Percentiles rank a stretch among this genome's conserved stretches.
These are phyloP conservation scores for Quaeritorhiza haematococci DNA, from an alignment of 371 early-diverging fungal genomes.

Conservation along the genomic window DNA sequence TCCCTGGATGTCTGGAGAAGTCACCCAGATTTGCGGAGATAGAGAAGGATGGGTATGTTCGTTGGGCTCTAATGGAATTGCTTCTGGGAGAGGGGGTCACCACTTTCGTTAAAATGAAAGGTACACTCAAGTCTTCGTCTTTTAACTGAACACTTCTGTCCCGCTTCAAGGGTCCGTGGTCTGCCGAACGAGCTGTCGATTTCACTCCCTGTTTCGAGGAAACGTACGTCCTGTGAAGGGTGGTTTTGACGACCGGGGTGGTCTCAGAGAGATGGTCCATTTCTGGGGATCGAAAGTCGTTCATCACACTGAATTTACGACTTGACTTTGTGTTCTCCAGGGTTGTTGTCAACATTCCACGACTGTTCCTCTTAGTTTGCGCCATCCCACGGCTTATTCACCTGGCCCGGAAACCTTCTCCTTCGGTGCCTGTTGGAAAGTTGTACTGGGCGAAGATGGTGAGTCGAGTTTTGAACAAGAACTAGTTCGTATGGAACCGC, in stretches of 20 bases:
- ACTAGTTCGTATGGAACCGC: too few species aligned
- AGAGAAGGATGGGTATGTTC: not conserved
- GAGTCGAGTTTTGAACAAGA: not conserved
- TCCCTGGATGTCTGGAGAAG: too few species aligned
- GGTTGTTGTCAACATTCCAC: not conserved
- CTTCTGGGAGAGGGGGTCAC: not conserved
- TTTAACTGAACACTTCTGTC: too few species aligned
- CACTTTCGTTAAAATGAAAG: too few species aligned
- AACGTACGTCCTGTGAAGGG: slow-evolving; percentile 28
- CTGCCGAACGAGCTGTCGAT: slow-evolving; percentile 51
- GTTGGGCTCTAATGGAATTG: not conserved
- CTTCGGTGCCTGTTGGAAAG: not conserved
- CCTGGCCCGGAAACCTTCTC: not conserved
- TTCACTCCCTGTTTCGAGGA: slow-evolving; percentile 75
- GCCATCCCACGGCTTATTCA: not conserved
- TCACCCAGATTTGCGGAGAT: not conserved
- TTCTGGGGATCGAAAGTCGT: too few species aligned
- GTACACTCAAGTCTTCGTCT: too few species aligned
- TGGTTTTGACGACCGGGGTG: not conserved
- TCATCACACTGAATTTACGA: too few species aligned
- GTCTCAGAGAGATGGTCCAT: not conserved
- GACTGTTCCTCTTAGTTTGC: not conserved
- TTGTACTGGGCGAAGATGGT: slow-evolving; percentile 1
- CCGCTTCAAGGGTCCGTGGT: slow-evolving; percentile 59
- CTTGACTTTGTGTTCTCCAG: not conserved